Percentiles rank a stretch among this genome's conserved stretches.
Conservation (phyloP, 2,329 filamentous ascomycete species). For the Emmonsiellopsis sp. region DNA sequence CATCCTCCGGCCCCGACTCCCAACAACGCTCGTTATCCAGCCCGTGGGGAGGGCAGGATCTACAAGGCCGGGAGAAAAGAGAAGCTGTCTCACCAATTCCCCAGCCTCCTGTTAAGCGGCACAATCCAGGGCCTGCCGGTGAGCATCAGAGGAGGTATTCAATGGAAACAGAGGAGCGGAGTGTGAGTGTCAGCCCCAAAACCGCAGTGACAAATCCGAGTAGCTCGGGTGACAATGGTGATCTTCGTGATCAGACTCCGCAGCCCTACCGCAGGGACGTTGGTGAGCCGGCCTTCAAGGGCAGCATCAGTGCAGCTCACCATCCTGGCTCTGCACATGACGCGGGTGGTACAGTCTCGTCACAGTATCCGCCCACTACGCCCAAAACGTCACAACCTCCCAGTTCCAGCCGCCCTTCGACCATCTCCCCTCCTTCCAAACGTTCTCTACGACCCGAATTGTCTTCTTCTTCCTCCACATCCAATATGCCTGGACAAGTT, state of each 20-base stretch:
- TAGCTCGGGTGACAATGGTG: conserved; percentile 21
- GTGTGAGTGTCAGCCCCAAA: conserved; percentile 70
- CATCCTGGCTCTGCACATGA: conserved; percentile 1
- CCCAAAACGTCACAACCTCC: conserved; percentile 8
- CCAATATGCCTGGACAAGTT: conserved; percentile 3
- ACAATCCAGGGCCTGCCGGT: conserved; percentile 31
- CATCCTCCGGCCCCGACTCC: conserved; percentile 29
- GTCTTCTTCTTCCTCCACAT: not conserved
- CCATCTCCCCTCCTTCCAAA: conserved; percentile 9
- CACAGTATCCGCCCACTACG: conserved; percentile 5
- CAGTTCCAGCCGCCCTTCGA: conserved; percentile 7
- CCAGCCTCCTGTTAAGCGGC: conserved; percentile 26
- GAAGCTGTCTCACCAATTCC: conserved; percentile 22
- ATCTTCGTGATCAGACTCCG: conserved; percentile 18
- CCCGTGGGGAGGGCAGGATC: conserved; percentile 24
- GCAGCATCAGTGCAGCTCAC: not conserved
- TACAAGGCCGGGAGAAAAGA: conserved; percentile 18
- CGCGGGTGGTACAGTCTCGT: conserved; percentile 1
- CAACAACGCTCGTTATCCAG: conserved; percentile 24
- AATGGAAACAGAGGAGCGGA: conserved; percentile 56
- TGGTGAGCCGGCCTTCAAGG: not conserved
- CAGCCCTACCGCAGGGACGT: conserved; percentile 12
- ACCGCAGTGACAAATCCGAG: conserved; percentile 37
- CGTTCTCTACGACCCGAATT: conserved; percentile 1
- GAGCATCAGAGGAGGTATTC: conserved; percentile 27